Evolutionary conservation across 2,329 filamentous ascomycete genomes (phyloP).

Genomic region (Xylariaceae sp.): DNA sequence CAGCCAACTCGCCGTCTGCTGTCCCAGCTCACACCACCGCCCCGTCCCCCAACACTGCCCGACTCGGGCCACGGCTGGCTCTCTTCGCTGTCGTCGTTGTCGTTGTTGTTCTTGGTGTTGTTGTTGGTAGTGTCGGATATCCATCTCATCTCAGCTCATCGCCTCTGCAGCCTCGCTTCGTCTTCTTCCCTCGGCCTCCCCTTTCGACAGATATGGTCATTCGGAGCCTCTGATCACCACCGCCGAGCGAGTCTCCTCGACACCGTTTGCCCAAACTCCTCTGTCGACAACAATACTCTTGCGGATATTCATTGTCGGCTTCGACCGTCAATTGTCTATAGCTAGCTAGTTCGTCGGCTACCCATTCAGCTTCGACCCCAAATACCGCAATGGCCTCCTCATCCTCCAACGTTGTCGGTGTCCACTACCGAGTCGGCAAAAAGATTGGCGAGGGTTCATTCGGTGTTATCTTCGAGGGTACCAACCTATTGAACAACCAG

Average conservation of each 20-base stretch:
- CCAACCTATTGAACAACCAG: constrained; percentile 97
- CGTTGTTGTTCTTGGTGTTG: no score
- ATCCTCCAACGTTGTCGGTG: constrained; percentile 95
- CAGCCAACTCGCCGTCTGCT: no score
- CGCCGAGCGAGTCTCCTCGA: constrained; percentile 24
- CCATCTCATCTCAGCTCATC: no score
- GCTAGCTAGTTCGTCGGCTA: constrained; percentile 9
- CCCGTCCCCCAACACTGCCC: no score
- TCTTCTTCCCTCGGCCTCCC: no score
- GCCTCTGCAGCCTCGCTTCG: no score
- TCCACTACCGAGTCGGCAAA: constrained; percentile 98
- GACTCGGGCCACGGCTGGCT: no score
- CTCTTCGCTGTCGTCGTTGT: no score
- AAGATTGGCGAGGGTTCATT: constrained; percentile 99
- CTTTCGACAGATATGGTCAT: constrained; percentile 23
- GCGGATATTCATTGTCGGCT: not conserved
- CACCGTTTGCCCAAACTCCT: constrained; percentile 21
- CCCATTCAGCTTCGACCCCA: constrained; percentile 3
- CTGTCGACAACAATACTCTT: constrained; percentile 5
- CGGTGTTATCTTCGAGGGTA: constrained; percentile 97
- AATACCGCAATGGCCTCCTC: constrained; percentile 68
- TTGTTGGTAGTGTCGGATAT: no score
- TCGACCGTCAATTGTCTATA: constrained; percentile 13
- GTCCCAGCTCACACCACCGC: no score
- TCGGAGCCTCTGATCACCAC: constrained; percentile 17